Evolutionary conservation across 2,329 filamentous ascomycete genomes (phyloP).

Genomic region (Fusarium zealandicum): DNA sequence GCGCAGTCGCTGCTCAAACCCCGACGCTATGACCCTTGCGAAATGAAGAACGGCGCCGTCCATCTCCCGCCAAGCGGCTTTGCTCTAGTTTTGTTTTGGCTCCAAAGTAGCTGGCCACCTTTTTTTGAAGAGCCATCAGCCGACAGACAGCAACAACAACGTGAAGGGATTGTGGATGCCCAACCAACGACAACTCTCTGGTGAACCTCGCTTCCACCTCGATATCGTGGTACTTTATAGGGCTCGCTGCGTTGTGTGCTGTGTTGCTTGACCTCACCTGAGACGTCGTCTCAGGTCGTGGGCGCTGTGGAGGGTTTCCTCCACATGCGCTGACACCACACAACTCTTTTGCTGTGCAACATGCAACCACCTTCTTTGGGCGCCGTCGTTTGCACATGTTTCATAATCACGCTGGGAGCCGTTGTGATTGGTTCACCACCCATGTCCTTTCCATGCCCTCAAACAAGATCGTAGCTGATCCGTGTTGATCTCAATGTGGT

Average conservation of each 20-base stretch:
- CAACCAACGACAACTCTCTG: no score
- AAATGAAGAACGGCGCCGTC: conserved; percentile 30
- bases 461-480: conserved; percentile 30
- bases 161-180: no score
- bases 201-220: no score
- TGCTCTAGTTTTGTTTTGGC: conserved; percentile 20
- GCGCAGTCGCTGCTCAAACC: conserved; percentile 10
- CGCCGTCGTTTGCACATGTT: conserved; percentile 38
- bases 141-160: no score
- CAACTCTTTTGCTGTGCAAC: conserved; percentile 11
- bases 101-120: conserved; percentile 19
- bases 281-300: conserved; percentile 48
- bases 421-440: conserved; percentile 20
- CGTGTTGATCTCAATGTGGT: conserved; percentile 20
- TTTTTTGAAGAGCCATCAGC: no score
- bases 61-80: conserved; percentile 35
- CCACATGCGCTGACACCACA: conserved; percentile 34
- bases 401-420: conserved; percentile 19
- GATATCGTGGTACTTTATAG: no score
- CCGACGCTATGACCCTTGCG: conserved; percentile 23
- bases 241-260: conserved; percentile 13
- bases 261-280: conserved; percentile 43
- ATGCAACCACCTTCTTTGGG: conserved; percentile 25
- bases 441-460: conserved; percentile 9
- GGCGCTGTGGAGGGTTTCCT: conserved; percentile 32